Evolutionary conservation across 164 flowering plant species (phyloP), one percentile per base, ranked within the genome.

Genomic region (Nymphaea colorata): DNA sequence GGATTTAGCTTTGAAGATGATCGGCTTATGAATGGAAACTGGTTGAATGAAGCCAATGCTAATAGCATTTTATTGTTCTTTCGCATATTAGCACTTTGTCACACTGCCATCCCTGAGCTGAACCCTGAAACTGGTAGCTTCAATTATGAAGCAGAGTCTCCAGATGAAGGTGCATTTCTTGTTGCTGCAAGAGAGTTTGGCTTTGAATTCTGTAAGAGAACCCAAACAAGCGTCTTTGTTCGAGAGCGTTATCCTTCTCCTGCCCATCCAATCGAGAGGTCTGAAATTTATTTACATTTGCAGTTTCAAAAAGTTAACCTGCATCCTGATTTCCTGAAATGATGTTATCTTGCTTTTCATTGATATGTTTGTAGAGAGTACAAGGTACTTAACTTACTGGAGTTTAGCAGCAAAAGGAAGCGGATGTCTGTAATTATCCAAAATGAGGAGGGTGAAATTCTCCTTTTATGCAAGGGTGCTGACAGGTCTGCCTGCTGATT

Each of bases 131-230:
- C 86, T 53, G 93, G 91, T 17, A 67, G 67, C 68, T 76, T 76
- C 66, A 87, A 79, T 10, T 95, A 88, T 76, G 99, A 92, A 77
- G 96, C 98, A 18, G 99, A 95, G 80, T 95, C 99, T 36, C 99
- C 99, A 4, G 99, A 95, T 82, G 99, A 95, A 85, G 94, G 79
- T 42, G 85, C 97, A n/a, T 92, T 95, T 81, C 90, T 95, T 68
- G 88, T 88, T 79, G 98, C 99, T 25, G 99, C 98, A 12, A 86
- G 94, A 77, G 98, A 92, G 79, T 90, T 95, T 84, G 99, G 99
- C 45, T 92, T 95, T 77, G 96, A 95, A 74, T 95, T 92, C 72
- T 83, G 80, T 72, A 89, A 69, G 75, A 86, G 99, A 79, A 92
- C 96, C 43, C 98, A 90, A 76, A 75, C 92, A 47, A 89, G 88